Conservation (phyloP, 2,329 filamentous ascomycete species). For the Cladophialophora chaetospira region DNA sequence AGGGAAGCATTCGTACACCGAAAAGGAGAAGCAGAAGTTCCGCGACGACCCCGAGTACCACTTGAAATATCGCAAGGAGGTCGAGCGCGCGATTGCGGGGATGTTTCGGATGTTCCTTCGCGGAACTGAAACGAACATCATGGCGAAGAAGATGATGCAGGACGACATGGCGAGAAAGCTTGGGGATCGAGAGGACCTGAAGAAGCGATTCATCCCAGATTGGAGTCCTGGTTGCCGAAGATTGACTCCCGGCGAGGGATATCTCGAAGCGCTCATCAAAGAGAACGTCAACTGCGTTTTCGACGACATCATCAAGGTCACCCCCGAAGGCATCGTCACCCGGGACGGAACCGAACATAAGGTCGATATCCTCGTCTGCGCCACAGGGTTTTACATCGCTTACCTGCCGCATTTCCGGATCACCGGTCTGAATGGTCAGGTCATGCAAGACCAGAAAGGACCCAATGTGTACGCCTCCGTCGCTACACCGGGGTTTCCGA, state of each 20-base stretch:
- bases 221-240: constrained; percentile 47
- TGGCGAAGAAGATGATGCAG: constrained; percentile 21
- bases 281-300: constrained; percentile 32
- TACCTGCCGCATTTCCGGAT: constrained; percentile 50
- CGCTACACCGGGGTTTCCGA: constrained; percentile 50
- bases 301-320: constrained; percentile 35
- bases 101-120: constrained; percentile 25
- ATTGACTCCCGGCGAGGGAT: constrained; percentile 46
- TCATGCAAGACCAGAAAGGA: constrained; percentile 50
- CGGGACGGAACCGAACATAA: constrained; percentile 35
- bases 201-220: constrained; percentile 29
- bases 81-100: constrained; percentile 20
- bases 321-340: constrained; percentile 37
- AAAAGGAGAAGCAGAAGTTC: constrained; percentile 29
- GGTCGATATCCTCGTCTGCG: constrained; percentile 41
- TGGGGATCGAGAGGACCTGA: constrained; percentile 28
- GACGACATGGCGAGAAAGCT: constrained; percentile 32
- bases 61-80: constrained; percentile 17
- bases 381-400: constrained; percentile 41
- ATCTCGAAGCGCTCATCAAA: constrained; percentile 26
- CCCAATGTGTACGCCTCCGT: constrained; percentile 48
- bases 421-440: constrained; percentile 35
- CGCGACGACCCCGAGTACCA: constrained; percentile 24
- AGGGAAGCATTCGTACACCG: constrained; percentile 26
- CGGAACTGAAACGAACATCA: constrained; percentile 19